Base-by-base conservation (phyloP, 2,329 filamentous ascomycete species). In the Penicillium janthinellum region DNA sequence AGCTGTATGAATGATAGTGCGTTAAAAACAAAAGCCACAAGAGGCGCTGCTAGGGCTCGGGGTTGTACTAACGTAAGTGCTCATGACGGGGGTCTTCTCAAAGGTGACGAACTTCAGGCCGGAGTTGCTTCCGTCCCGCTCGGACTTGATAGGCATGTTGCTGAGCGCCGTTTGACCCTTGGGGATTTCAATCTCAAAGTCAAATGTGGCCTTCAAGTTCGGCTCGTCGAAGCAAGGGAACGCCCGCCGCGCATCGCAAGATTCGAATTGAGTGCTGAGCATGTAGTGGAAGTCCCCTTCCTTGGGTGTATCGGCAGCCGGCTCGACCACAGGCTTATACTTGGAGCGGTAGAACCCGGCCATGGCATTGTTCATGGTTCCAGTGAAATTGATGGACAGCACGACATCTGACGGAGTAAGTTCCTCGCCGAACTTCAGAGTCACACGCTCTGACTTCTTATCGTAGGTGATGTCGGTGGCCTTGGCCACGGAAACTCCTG, bases 191-290 rank as follows among this genome's bases (percentile, higher is more conserved):
- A 99, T 90, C 71, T 92, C 85, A 60, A 99, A 90, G 76, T 97
- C 93, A 72, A 97, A 98, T 2, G 92, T 94, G 11, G 95, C 92
- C 80, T 99, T 99, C 65, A 98, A 84, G 71, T 96, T 96, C 44
- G 95, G 95, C 80, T 99, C 95, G 73, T 99, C 95, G 72, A 98
- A 98, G 81, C 95, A 99, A 50, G 95, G 95, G 79, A 99, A 97
- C 8, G 95, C 94, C 67, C 93, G 86, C 65, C 95, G 89, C 62
- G 95, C 95, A 78, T 99, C 95, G 72, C 92, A 96, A 48, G 93
- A 90, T 82, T 99, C 95, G 73, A 99, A 99, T 75, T 99, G 95
- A 51, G 95, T 99, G 81, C 91, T 96, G 77, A 96, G 82, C 90
- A 94, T 93, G 68, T 80, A 87, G 73, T 87, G 81, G 68, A 84